Conservation (phyloP, 352 stramenopile species). For the Phytopythium sindhum region DNA sequence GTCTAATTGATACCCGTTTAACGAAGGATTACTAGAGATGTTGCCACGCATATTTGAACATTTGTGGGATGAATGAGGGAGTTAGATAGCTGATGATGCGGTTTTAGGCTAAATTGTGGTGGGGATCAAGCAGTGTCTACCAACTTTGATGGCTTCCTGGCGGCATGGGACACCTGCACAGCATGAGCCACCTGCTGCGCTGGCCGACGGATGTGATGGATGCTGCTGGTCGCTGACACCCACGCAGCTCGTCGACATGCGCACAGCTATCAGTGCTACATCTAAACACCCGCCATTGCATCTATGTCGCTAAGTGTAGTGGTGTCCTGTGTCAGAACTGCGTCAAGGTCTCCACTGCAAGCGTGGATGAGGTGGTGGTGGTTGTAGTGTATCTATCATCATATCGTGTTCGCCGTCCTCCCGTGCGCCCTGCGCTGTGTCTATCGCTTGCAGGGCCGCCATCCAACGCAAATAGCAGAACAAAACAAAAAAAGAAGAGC, state of each 20-base stretch:
- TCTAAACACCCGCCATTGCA: too few relatives aligned
- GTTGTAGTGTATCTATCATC: conserved; percentile 3
- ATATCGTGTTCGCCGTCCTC: background rate
- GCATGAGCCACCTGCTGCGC: background rate
- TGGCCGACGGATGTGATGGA: background rate
- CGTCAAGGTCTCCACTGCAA: too few relatives aligned
- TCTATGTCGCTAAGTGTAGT: too few relatives aligned
- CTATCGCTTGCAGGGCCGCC: background rate
- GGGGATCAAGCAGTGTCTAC: background rate
- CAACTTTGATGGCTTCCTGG: background rate
- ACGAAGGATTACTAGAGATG: too few relatives aligned
- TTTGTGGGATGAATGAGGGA: background rate
- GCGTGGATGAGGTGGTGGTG: background rate
- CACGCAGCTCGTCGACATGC: too few relatives aligned
- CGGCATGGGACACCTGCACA: conserved; percentile 2
- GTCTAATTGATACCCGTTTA: too few relatives aligned
- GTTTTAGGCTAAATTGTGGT: background rate
- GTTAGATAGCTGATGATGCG: background rate
- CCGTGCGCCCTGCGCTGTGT: background rate
- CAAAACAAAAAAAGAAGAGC: background rate
- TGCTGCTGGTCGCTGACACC: too few relatives aligned
- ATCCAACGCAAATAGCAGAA: background rate
- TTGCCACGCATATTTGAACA: too few relatives aligned
- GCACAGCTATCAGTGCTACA: too few relatives aligned
- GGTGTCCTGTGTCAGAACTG: background rate